Conservation (phyloP, 2,329 filamentous ascomycete species). For the Phaeosphaeria sp. region DNA sequence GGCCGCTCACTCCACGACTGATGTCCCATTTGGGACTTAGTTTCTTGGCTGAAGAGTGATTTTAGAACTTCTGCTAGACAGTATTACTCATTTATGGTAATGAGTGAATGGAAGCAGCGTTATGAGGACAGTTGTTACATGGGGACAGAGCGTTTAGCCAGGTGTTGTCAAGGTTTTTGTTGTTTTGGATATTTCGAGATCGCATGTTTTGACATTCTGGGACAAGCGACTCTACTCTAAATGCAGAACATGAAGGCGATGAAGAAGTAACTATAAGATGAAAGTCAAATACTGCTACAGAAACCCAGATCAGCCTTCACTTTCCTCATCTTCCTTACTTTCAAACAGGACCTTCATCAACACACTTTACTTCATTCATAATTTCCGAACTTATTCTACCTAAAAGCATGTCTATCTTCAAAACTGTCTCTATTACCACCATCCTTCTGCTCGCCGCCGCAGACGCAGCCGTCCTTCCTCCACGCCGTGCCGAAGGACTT, state of each 20-base stretch:
- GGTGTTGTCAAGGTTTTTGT: background rate
- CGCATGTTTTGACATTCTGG: background rate
- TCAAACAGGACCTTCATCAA: background rate
- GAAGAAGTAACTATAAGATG: conserved; percentile 1
- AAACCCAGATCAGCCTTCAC: background rate
- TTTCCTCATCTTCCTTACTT: background rate
- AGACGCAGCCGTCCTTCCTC: conserved; percentile 1
- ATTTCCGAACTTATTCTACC: background rate
- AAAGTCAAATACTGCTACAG: background rate
- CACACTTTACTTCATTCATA: background rate
- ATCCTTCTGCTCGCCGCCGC: background rate
- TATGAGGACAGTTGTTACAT: background rate
- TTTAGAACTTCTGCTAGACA: background rate
- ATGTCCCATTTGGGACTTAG: background rate
- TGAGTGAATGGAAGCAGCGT: background rate
- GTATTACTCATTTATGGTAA: background rate
- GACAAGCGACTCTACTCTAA: background rate
- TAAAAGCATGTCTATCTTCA: background rate
- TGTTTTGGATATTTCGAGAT: conserved; percentile 1
- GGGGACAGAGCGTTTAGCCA: background rate
- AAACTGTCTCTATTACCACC: background rate
- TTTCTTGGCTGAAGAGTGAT: background rate
- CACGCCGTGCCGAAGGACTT: background rate
- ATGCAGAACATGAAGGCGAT: background rate
- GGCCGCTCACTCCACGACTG: background rate